phyloP scores from a whole-genome alignment of 176 grass and related monocot genomes.

The Lolium multiflorum region DNA sequence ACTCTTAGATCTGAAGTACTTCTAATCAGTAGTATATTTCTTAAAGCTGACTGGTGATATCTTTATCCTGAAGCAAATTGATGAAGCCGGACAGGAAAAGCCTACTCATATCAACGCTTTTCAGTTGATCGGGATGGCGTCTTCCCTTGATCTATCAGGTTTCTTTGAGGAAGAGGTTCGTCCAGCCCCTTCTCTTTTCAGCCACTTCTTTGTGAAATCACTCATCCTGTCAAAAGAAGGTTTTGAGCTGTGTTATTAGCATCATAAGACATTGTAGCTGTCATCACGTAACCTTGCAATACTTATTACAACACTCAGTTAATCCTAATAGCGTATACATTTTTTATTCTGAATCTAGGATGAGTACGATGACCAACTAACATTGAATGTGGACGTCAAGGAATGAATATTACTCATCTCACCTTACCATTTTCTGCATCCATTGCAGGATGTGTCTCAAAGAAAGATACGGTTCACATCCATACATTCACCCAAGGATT shows the following conservation, averaged over 20 bases:
- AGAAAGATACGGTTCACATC: constrained; percentile 86
- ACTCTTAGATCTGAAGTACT: background rate
- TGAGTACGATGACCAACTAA: constrained; percentile 22
- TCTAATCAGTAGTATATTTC: constrained; percentile 18
- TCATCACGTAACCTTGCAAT: background rate
- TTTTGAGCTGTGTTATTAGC: background rate
- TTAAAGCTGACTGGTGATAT: constrained; percentile 37
- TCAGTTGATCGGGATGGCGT: constrained; percentile 93
- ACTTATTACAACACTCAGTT: background rate
- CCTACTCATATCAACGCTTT: constrained; percentile 79
- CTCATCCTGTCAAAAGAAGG: background rate
- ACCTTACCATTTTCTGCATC: constrained; percentile 2
- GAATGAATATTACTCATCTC: constrained; percentile 7
- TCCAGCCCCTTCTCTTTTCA: background rate
- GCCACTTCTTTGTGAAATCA: background rate
- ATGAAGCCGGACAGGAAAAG: constrained; percentile 35
- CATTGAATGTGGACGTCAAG: background rate
- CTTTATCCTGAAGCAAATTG: constrained; percentile 58
- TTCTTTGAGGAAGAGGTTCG: constrained; percentile 94
- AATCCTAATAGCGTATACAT: background rate
- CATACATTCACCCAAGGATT: constrained; percentile 57
- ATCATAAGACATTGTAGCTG: background rate
- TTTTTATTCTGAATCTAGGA: constrained; percentile 2
- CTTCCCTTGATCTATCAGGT: constrained; percentile 89
- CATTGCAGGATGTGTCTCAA: constrained; percentile 72